These are phyloP conservation scores for Phytophthora cactorum DNA, from an alignment of 352 stramenopile species.

Conservation along the genomic window DNA sequence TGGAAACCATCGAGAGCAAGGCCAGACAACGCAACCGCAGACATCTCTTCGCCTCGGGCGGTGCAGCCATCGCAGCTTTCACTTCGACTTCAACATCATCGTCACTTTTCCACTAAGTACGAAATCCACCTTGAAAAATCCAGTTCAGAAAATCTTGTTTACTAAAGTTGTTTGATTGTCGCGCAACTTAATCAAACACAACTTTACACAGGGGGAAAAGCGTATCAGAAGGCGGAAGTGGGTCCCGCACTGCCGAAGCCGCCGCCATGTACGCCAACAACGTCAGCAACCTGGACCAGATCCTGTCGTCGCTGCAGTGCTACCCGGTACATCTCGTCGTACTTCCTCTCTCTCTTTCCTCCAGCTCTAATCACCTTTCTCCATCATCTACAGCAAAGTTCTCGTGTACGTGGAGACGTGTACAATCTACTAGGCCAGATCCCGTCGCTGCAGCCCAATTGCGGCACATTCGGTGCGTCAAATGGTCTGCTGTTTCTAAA, in stretches of 20 bases:
- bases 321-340: slow-evolving; percentile 58
- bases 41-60: slow-evolving; percentile 47
- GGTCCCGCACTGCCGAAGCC: background rate
- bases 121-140: background rate
- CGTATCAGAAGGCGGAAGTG: slow-evolving; percentile 9
- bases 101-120: slow-evolving; percentile 11
- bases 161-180: background rate
- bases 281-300: slow-evolving; percentile 88
- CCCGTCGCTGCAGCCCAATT: slow-evolving; percentile 85
- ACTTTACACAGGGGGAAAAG: background rate
- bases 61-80: slow-evolving; percentile 44
- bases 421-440: slow-evolving; percentile 89
- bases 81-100: slow-evolving; percentile 20
- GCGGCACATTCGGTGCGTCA: slow-evolving; percentile 76
- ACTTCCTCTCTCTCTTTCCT: background rate
- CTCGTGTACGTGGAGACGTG: slow-evolving; percentile 81
- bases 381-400: slow-evolving; percentile 65
- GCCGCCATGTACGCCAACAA: slow-evolving; percentile 80
- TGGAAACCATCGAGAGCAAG: slow-evolving; percentile 51
- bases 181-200: slow-evolving; percentile 1
- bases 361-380: background rate
- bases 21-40: slow-evolving; percentile 40
- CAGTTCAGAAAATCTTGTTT: background rate
- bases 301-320: slow-evolving; percentile 86
- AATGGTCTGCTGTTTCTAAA: background rate